Conservation (phyloP, 495 filamentous ascomycete species). For the Xylaria acuta region DNA sequence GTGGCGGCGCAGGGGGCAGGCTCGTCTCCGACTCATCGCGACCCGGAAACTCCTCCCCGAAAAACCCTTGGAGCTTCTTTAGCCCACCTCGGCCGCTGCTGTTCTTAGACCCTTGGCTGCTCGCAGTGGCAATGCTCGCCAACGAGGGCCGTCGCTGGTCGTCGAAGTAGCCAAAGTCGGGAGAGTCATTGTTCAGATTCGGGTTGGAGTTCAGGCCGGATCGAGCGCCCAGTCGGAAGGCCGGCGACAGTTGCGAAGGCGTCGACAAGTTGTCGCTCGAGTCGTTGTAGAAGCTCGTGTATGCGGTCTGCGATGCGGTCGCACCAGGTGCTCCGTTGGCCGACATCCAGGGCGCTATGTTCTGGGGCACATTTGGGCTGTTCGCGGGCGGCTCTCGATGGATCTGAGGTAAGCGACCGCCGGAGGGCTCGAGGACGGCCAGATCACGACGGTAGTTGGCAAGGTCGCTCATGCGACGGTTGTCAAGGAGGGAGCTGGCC, state of each 20-base stretch:
- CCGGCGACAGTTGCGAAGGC: conserved; percentile 67
- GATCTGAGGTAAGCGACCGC: conserved; percentile 58
- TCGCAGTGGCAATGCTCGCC: conserved; percentile 82
- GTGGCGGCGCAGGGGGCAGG: conserved; percentile 57
- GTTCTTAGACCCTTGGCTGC: conserved; percentile 87
- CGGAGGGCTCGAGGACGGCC: conserved; percentile 68
- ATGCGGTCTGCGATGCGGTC: conserved; percentile 38
- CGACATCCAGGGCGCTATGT: conserved; percentile 56
- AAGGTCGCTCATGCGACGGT: conserved; percentile 60
- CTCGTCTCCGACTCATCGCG: conserved; percentile 77
- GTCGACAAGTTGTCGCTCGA: conserved; percentile 67
- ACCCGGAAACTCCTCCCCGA: conserved; percentile 81
- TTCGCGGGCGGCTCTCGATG: conserved; percentile 60
- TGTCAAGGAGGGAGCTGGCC: conserved; percentile 55
- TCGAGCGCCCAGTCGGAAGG: conserved; percentile 68
- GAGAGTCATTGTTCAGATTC: conserved; percentile 67
- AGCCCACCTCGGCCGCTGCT: conserved; percentile 70
- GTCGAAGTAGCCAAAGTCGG: conserved; percentile 66
- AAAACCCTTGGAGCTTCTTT: conserved; percentile 81
- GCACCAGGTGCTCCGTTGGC: conserved; percentile 43
- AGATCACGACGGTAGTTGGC: conserved; percentile 73
- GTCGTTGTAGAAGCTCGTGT: conserved; percentile 67
- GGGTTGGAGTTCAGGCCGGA: conserved; percentile 45
- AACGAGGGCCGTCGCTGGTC: conserved; percentile 87
- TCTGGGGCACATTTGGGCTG: conserved; percentile 50